Percentiles rank a stretch among this genome's conserved stretches.
These are phyloP conservation scores for Camellia lanceoleosa DNA, from an alignment of 148 eudicot genomes.

Conservation along the genomic window DNA sequence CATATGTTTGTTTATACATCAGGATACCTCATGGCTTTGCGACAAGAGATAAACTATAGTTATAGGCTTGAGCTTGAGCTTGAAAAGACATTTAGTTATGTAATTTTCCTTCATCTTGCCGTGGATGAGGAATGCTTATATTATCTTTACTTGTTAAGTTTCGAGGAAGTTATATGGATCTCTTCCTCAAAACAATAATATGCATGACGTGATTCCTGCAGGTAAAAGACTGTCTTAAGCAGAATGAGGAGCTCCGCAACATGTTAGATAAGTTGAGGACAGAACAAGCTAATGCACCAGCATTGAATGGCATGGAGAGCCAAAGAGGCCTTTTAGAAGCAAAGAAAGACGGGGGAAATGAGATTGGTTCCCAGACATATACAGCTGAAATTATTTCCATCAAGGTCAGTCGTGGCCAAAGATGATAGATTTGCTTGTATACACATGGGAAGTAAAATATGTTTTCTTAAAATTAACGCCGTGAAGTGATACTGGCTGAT, in stretches of 20 bases:
- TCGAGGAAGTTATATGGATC: neutral
- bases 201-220: slow-evolving; percentile 24
- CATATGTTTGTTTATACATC: too few relatives aligned
- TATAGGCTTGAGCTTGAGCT: too few relatives aligned
- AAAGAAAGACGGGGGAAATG: slow-evolving; percentile 30
- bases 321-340: slow-evolving; percentile 21
- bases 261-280: slow-evolving; percentile 69
- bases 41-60: too few relatives aligned
- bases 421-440: neutral
- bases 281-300: slow-evolving; percentile 45
- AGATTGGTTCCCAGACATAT: slow-evolving; percentile 27
- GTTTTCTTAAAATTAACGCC: neutral
- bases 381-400: slow-evolving; percentile 55
- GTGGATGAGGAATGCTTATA: slow-evolving; percentile 7
- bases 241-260: slow-evolving; percentile 84
- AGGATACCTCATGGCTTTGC: too few relatives aligned
- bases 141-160: neutral
- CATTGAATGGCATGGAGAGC: slow-evolving; percentile 28
- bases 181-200: neutral
- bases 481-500: slow-evolving; percentile 1
- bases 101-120: neutral
- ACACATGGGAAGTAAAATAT: neutral
- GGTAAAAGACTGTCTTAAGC: slow-evolving; percentile 87
- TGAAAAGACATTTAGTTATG: too few relatives aligned
- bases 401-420: slow-evolving; percentile 44